These are phyloP conservation scores for Dryas integrifolia DNA, from an alignment of 331 rosid genomes.

Conservation along the genomic window DNA sequence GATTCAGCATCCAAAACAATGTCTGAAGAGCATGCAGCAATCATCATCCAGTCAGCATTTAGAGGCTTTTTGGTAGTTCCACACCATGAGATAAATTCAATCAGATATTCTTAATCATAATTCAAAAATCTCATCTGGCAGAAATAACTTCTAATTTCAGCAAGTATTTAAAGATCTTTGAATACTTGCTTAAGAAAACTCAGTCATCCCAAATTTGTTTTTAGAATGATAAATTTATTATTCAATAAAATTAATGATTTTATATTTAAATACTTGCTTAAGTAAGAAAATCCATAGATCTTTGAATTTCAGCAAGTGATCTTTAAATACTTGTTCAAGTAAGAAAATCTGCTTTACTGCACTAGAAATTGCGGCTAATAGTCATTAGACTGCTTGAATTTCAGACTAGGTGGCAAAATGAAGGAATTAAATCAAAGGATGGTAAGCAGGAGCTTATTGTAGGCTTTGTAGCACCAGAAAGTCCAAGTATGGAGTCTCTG, in stretches of 20 bases:
- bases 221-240: not conserved
- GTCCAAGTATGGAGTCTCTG: conserved; percentile 51
- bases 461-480: conserved; percentile 25
- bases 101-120: not conserved
- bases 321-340: too few species aligned
- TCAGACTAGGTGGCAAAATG: conserved; percentile 54
- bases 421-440: conserved; percentile 26
- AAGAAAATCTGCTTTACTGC: conserved; percentile 1
- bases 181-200: not conserved
- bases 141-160: not conserved
- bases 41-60: conserved; percentile 68
- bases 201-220: not conserved
- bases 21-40: conserved; percentile 66
- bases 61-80: conserved; percentile 59
- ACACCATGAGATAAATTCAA: conserved; percentile 15
- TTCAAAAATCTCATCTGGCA: not conserved
- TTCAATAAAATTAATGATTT: not conserved
- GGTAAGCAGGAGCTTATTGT: conserved; percentile 28
- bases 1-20: conserved; percentile 27
- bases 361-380: not conserved
- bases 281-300: too few species aligned
- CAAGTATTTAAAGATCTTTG: not conserved
- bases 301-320: too few species aligned
- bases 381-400: conserved; percentile 28
- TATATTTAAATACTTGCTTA: too few species aligned